phyloP scores from a whole-genome alignment of 2,329 filamentous ascomycete genomes.

The Orbilia blumenaviensis region DNA sequence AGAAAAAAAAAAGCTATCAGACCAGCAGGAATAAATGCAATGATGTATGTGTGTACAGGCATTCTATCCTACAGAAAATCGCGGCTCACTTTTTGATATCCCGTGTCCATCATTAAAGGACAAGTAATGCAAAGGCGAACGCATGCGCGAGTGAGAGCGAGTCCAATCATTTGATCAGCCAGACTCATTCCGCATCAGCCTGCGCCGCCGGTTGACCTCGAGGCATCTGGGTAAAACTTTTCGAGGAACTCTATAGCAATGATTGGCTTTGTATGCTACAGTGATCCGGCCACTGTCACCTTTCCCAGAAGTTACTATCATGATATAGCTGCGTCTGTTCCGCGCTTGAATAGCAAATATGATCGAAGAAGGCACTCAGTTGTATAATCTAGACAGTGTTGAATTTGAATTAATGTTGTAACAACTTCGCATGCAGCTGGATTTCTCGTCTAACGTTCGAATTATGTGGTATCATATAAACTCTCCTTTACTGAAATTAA shows the following conservation, averaged over 20 bases:
- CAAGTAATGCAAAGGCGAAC: not conserved
- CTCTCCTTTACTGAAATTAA: not conserved
- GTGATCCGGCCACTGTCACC: conserved; percentile 2
- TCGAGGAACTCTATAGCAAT: not conserved
- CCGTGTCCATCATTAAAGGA: not conserved
- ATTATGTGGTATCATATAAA: not conserved
- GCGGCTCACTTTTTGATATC: not conserved
- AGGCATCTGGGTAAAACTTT: too few species aligned
- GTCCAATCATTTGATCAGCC: not conserved
- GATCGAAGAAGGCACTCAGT: too few species aligned
- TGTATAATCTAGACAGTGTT: too few species aligned
- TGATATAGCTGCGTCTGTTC: not conserved
- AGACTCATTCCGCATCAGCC: not conserved
- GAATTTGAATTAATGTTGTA: not conserved
- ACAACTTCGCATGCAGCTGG: not conserved
- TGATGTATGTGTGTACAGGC: too few species aligned
- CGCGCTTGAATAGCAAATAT: not conserved
- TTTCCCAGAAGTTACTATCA: not conserved
- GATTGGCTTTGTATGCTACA: not conserved
- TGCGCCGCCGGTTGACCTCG: too few species aligned
- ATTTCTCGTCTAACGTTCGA: too few species aligned
- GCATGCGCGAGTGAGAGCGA: not conserved
- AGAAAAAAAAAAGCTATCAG: not conserved
- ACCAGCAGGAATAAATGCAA: not conserved
- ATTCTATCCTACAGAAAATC: not conserved